phyloP scores from a whole-genome alignment of 2,329 filamentous ascomycete genomes.

The Aspergillus sp. region DNA sequence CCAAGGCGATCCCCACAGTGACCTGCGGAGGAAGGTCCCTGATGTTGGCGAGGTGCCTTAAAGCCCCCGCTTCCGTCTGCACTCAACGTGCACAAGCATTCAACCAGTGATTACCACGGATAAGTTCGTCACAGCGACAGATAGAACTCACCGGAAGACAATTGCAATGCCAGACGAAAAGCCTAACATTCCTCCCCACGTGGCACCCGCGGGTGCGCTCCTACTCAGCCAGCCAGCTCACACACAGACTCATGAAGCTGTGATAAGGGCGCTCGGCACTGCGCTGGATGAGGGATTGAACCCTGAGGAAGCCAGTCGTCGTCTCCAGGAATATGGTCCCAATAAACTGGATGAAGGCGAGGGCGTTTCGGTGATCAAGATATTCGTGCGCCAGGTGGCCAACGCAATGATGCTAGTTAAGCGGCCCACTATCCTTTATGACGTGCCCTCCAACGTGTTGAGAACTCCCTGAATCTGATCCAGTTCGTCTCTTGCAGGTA shows the following conservation, averaged over 20 bases:
- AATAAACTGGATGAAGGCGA: slow-evolving; percentile 66
- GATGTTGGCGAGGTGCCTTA: no score
- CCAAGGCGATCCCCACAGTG: no score
- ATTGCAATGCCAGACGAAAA: no score
- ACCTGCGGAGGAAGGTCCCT: no score
- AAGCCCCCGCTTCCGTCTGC: no score
- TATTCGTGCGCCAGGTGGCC: slow-evolving; percentile 64
- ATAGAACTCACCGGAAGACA: no score
- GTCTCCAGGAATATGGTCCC: slow-evolving; percentile 57
- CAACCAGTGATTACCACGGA: no score
- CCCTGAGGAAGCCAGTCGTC: slow-evolving; percentile 53
- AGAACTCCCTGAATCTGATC: slow-evolving; percentile 4
- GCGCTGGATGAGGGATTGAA: slow-evolving; percentile 60
- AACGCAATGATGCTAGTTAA: slow-evolving; percentile 69
- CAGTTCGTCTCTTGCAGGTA: slow-evolving; percentile 50
- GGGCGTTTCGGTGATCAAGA: slow-evolving; percentile 69
- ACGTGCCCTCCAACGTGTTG: neutral
- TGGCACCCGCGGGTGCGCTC: no score
- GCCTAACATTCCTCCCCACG: no score
- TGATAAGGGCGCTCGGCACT: slow-evolving; percentile 56
- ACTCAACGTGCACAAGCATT: no score
- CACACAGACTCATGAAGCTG: slow-evolving; percentile 53
- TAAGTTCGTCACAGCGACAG: no score
- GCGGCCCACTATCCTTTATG: slow-evolving; percentile 12
- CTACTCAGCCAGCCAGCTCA: slow-evolving; percentile 55